Evolutionary conservation across 2,329 filamentous ascomycete species (phyloP).

Genomic region (Colletotrichum sp.): DNA sequence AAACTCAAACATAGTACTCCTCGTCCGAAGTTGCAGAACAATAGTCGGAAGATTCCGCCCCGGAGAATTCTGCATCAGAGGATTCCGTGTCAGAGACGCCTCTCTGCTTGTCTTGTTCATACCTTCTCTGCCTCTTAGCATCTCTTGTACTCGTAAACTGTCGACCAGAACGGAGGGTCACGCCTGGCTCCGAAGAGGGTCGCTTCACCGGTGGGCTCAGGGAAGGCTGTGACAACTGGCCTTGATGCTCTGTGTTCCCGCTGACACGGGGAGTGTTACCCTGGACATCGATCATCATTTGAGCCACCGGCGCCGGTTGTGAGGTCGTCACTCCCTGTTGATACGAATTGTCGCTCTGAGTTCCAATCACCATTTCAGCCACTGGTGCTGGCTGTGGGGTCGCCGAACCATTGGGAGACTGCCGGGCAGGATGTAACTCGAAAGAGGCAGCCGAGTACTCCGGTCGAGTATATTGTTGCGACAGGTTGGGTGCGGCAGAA

Average conservation of each 20-base stretch:
- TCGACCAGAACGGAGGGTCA: neutral
- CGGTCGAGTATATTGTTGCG: neutral
- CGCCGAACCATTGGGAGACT: neutral
- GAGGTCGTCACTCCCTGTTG: neutral
- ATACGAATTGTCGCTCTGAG: neutral
- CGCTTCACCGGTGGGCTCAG: neutral
- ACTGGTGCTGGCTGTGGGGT: neutral
- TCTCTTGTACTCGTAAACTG: neutral
- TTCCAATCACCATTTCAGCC: neutral
- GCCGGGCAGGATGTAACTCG: neutral
- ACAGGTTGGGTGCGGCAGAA: neutral
- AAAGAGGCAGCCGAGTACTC: neutral
- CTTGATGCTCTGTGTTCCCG: neutral
- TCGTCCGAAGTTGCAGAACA: too few species aligned
- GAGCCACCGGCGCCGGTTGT: neutral
- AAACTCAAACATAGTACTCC: fast-evolving
- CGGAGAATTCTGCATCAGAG: neutral
- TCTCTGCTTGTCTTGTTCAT: neutral
- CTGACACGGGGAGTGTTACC: neutral
- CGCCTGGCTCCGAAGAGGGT: neutral
- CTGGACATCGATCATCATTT: neutral
- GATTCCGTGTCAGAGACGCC: neutral
- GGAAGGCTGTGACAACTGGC: neutral
- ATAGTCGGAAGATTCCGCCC: neutral
- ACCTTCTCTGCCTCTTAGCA: neutral